Evolutionary conservation across 108 stramenopile genomes (phyloP).

Genomic region (Cylindrotheca closterium): DNA sequence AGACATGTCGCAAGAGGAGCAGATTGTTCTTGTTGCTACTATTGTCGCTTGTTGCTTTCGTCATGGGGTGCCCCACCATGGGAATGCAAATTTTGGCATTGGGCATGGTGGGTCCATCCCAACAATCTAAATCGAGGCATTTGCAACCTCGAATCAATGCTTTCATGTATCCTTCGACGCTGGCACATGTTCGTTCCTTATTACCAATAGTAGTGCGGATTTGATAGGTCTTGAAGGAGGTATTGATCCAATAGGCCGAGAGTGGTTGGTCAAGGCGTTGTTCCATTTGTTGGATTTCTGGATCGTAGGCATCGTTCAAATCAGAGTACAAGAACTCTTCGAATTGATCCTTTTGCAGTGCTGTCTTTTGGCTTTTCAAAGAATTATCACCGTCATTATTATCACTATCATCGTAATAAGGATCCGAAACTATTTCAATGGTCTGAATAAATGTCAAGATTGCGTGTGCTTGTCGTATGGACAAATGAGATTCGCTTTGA

Average conservation of each 20-base stretch:
- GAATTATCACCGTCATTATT: conserved; percentile 22
- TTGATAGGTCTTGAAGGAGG: conserved; percentile 96
- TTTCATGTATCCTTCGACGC: conserved; percentile 70
- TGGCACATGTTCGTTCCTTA: conserved; percentile 74
- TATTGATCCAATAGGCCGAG: conserved; percentile 92
- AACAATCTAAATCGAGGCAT: conserved; percentile 97
- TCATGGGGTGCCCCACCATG: conserved; percentile 90
- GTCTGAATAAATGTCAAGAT: conserved; percentile 49
- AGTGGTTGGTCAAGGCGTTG: conserved; percentile 62
- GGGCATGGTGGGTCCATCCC: conserved; percentile 71
- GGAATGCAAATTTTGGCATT: conserved; percentile 4
- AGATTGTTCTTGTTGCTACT: conserved; percentile 31
- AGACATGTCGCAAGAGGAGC: conserved; percentile 74
- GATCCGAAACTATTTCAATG: too few species aligned
- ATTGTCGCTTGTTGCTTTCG: too few species aligned
- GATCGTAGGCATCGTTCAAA: conserved; percentile 68
- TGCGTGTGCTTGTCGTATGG: conserved; percentile 43
- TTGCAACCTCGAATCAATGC: conserved; percentile 89
- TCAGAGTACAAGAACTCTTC: conserved; percentile 47
- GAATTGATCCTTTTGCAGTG: conserved; percentile 20
- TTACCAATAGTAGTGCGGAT: conserved; percentile 90
- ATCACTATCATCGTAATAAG: too few species aligned
- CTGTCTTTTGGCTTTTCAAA: conserved; percentile 12
- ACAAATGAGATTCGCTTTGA: conserved; percentile 51
- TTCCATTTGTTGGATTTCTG: conserved; percentile 18